Base-by-base conservation (phyloP, 352 stramenopile genomes). In the Phytophthora meadii region DNA sequence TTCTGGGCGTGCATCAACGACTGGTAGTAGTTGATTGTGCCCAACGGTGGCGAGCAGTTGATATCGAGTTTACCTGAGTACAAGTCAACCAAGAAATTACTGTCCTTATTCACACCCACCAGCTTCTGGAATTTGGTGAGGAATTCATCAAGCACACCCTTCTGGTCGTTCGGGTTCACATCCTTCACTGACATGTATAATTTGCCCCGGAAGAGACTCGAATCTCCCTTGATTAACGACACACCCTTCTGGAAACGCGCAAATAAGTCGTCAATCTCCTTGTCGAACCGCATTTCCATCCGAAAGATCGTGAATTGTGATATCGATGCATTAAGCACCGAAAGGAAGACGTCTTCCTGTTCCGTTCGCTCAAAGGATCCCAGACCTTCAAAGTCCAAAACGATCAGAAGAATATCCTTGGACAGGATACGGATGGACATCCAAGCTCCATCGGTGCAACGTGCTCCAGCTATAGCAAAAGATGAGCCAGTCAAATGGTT, bases 151-250 rank as follows among this genome's bases (percentile, higher is more conserved):
- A 92, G 17, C 0, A 90, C 73, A 1, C 76, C 72, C 1, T 63
- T 52, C 48, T 88, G 72, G 28, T 92, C 85, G 56, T 92, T 89
- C 3, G 81, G 76, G 40, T 93, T 92, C n/a, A 91, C 81, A 19
- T 93, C 82, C 50, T 92, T 92, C n/a, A 90, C 81, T 5, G 77
- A 82, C 81, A 90, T 88, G 64, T 81, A 89, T 10, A 93, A 54
- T n/a, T 81, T 85, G 0, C 82, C 82, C 8, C 73, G 77, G 48
- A 93, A 93, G 0, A 93, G 54, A 19, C 59, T 66, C 4, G 75
- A 40, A 28, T 90, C 84, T n/a, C 54, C 67, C 60, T 92, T 91
- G 34, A 92, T 80, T 49, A 93, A 57, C 3, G 80, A 54, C 2
- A 85, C 68, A 19, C 84, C 81, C 19, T 88, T 89, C 54, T 94